A percentile compares a stretch with the other conserved stretches of the same genome.
phyloP scores from a whole-genome alignment of 495 filamentous ascomycete genomes.

The Penicillium macrosclerotiorum region DNA sequence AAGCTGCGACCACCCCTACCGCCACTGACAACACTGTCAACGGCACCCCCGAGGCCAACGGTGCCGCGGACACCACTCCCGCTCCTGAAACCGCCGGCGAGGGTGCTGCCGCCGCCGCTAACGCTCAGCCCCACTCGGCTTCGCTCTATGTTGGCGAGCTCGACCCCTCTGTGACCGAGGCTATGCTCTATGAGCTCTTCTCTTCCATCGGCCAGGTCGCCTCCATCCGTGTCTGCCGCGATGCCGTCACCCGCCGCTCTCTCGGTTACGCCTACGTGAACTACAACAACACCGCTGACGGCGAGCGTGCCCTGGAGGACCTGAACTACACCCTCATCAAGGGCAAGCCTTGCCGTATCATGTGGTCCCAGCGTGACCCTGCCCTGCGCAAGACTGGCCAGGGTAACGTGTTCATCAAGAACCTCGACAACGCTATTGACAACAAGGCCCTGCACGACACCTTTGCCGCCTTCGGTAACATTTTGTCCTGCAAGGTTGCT shows the following conservation, averaged over 20 bases:
- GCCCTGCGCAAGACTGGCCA: slow-evolving; percentile 98
- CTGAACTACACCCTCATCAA: slow-evolving; percentile 99
- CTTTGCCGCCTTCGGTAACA: slow-evolving; percentile 98
- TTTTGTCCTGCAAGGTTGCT: slow-evolving; percentile 98
- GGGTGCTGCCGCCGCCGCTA: slow-evolving; percentile 56
- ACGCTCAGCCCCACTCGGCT: slow-evolving; percentile 82
- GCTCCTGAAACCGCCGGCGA: slow-evolving; percentile 36
- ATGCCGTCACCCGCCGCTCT: slow-evolving; percentile 97
- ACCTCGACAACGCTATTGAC: slow-evolving; percentile 95
- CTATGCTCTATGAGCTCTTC: slow-evolving; percentile 99
- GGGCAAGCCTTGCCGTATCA: slow-evolving; percentile 98
- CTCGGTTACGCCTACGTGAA: slow-evolving; percentile 99
- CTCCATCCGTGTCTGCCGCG: slow-evolving; percentile 99
- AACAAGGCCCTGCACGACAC: slow-evolving; percentile 99
- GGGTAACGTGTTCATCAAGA: slow-evolving; percentile 99
- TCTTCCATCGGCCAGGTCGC: slow-evolving; percentile 98
- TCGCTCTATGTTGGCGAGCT: slow-evolving; percentile 99
- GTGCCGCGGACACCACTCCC: slow-evolving; percentile 26
- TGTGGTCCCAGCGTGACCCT: slow-evolving; percentile 99
- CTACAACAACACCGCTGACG: slow-evolving; percentile 96
- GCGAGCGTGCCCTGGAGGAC: slow-evolving; percentile 97
- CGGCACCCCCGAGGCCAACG: slow-evolving; percentile 40
- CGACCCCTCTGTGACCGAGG: slow-evolving; percentile 95
- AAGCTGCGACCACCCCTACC: slow-evolving; percentile 42
- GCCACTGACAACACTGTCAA: slow-evolving; percentile 40